Evolutionary conservation across 169 alveolate species (phyloP).

Genomic region (Plasmodium chabaudi): DNA sequence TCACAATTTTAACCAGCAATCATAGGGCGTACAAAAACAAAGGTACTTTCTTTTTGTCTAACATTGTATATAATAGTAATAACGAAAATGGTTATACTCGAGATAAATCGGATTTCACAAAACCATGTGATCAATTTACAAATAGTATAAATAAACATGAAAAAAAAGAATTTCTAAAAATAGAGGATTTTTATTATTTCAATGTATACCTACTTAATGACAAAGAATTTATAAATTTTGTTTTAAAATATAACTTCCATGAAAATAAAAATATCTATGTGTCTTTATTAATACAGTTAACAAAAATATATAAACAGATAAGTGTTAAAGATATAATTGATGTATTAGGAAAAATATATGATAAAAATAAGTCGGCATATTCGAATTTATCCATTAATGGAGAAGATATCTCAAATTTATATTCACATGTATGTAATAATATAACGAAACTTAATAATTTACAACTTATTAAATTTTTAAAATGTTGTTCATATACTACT

Average conservation of each 20-base stretch:
- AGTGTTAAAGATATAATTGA: conserved; percentile 14
- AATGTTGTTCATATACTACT: conserved; percentile 39
- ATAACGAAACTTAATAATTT: conserved; percentile 8
- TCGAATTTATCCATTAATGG: conserved; percentile 36
- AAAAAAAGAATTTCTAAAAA: not conserved
- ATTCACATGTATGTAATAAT: conserved; percentile 30
- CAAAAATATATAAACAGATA: conserved; percentile 4
- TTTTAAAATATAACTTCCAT: conserved; percentile 10
- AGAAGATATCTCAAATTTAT: conserved; percentile 2
- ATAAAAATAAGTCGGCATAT: conserved; percentile 30
- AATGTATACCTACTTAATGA: conserved; percentile 24
- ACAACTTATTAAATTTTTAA: conserved; percentile 8
- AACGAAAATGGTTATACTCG: not conserved
- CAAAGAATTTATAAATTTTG: conserved; percentile 31
- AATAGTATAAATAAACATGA: not conserved
- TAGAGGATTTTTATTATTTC: conserved; percentile 38
- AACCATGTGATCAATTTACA: not conserved
- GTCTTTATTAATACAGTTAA: conserved; percentile 33
- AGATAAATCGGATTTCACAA: not conserved
- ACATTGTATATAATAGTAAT: not conserved
- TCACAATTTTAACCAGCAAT: not conserved
- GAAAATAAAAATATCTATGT: conserved; percentile 67
- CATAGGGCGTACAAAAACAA: not conserved
- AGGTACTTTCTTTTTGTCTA: not conserved
- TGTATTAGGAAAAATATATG: conserved; percentile 20